Conservation (phyloP, 1,139 yeast genomes). For the Candida sanyaensis region DNA sequence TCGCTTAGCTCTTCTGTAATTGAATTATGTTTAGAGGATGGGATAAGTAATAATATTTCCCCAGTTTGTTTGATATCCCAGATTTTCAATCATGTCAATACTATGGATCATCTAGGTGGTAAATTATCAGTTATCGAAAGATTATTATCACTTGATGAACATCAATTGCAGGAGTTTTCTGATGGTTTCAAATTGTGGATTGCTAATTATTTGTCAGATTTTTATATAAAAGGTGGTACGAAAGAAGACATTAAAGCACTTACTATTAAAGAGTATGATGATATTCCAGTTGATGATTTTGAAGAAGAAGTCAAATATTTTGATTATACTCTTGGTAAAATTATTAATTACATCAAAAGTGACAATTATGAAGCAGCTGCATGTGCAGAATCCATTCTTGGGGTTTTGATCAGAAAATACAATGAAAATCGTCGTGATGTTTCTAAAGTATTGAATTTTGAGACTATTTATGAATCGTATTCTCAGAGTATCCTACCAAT, state of each 20-base stretch:
- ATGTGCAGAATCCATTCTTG: slow-evolving; percentile 40
- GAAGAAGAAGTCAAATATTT: slow-evolving; percentile 12
- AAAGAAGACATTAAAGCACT: slow-evolving; percentile 6
- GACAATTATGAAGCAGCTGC: slow-evolving; percentile 19
- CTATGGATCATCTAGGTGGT: slow-evolving; percentile 12
- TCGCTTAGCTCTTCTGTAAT: slow-evolving; percentile 14
- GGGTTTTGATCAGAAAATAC: slow-evolving; percentile 32
- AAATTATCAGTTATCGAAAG: slow-evolving; percentile 21
- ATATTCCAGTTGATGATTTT: slow-evolving; percentile 12
- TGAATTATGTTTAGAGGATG: slow-evolving; percentile 23
- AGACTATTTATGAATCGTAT: slow-evolving; percentile 14
- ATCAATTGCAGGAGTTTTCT: slow-evolving; percentile 12
- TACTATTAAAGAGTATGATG: slow-evolving; percentile 13
- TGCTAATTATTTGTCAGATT: slow-evolving; percentile 43
- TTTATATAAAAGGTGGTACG: slow-evolving; percentile 25
- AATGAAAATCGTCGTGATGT: slow-evolving; percentile 17
- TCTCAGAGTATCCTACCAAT: slow-evolving; percentile 28
- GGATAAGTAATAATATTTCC: not conserved
- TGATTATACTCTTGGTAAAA: slow-evolving; percentile 16
- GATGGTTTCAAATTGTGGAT: slow-evolving; percentile 38
- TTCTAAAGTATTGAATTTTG: slow-evolving; percentile 20
- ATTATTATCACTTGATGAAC: slow-evolving; percentile 16
- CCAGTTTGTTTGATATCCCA: slow-evolving; percentile 20
- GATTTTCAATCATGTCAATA: slow-evolving; percentile 16
- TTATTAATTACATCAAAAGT: slow-evolving; percentile 13